Evolutionary conservation across 768 basidiomycete genomes (phyloP), one percentile per base, ranked within the genome.

Genomic region (Auriscalpium microsporum): DNA sequence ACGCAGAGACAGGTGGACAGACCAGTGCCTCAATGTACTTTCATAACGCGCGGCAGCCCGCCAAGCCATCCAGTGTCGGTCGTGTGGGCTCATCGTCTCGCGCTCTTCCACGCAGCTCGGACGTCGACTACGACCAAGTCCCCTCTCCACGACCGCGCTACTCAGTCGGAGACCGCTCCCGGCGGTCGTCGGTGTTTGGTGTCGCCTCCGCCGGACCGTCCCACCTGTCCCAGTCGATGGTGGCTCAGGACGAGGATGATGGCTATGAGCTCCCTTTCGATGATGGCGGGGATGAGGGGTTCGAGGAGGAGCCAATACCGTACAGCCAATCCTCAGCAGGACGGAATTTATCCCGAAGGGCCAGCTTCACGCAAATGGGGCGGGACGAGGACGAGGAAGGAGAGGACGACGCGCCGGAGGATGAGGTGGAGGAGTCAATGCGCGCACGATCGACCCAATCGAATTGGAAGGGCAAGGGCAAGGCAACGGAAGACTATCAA

Each of bases 401-500:
- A 17, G 53, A 54, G 28, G 53, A 52, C 36, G 50, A 34, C 4
- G 17, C 28, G 28, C 28, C 28, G 28, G 40, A 19, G 5, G 53
- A 47, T 6, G 38, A 57, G 6, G 19, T 16, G 2, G 49, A 50
- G 35, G 49, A 50, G 19, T 19, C 10, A 17, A 11, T n/a, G 6
- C 38, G 45, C 5, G 42, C 19, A 13, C 19, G 36, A 14, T 38
- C 28, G 33, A 40, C 40, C 17, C 44, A 2, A 10, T 40, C 56
- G 17, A 50, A 46, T 36, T 52, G 50, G 68, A 71, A 75, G 59
- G 75, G 72, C 14, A 82, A 77, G 64, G 71, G 68, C 48, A 73
- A 71, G 55, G 73, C 67, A 4, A 57, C 59, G 16, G 58, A 61
- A 16, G 59, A 56, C n/a, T 16, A 62, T 36, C 55, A 55, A 36